These are phyloP conservation scores for Calonectria henricotiae DNA, from an alignment of 2,329 filamentous ascomycete genomes.

Conservation along the genomic window DNA sequence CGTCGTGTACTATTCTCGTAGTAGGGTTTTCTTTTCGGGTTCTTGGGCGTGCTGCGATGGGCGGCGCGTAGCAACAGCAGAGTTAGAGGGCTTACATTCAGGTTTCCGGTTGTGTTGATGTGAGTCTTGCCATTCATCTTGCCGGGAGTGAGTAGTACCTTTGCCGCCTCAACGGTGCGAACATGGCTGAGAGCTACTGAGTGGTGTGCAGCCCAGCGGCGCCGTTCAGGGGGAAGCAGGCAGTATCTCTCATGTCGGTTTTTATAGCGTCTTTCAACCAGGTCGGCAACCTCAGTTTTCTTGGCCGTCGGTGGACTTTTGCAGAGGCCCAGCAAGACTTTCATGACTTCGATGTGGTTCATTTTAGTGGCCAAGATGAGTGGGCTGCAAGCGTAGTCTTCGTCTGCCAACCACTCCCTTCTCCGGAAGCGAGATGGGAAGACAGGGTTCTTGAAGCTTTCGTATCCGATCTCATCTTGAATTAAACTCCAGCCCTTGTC, in stretches of 20 bases:
- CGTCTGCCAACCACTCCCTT: not conserved
- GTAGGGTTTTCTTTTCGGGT: not conserved
- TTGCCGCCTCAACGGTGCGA: constrained; percentile 19
- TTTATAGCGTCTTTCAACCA: not conserved
- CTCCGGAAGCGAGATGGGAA: not conserved
- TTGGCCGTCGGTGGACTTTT: not conserved
- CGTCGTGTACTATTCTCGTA: not conserved
- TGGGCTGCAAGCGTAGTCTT: not conserved
- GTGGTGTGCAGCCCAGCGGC: constrained; percentile 5
- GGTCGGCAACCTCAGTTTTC: not conserved
- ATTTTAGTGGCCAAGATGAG: not conserved
- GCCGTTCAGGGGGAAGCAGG: not conserved
- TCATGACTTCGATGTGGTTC: not conserved
- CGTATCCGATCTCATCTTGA: not conserved
- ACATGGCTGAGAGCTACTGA: constrained; percentile 25
- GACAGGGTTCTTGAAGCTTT: not conserved
- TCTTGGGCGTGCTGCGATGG: not conserved
- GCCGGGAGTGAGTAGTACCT: constrained; percentile 23
- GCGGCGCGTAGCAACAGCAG: not conserved
- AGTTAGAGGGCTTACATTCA: not conserved
- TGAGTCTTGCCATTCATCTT: not conserved
- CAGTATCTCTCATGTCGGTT: not conserved
- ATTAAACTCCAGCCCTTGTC: not conserved
- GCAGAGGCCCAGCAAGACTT: not conserved
- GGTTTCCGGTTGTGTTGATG: constrained; percentile 23